phyloP scores from a whole-genome alignment of 2,329 filamentous ascomycete genomes.

The Fusarium chaquense region DNA sequence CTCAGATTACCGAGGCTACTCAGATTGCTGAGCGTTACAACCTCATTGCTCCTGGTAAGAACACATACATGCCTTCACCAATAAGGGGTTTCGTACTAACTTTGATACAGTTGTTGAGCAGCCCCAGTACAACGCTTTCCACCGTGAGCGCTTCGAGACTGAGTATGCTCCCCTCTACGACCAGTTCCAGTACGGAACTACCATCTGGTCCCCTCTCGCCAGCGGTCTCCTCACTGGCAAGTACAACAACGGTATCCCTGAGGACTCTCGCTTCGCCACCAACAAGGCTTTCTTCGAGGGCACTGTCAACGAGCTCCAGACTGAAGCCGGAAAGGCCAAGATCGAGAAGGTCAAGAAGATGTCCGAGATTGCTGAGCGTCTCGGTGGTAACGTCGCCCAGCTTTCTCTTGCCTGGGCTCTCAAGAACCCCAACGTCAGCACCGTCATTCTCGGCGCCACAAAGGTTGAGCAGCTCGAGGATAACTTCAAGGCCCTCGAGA shows the following conservation, averaged over 20 bases:
- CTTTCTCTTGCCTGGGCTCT: constrained; percentile 45
- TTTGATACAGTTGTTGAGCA: constrained; percentile 67
- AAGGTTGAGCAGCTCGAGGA: constrained; percentile 46
- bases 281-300: constrained; percentile 44
- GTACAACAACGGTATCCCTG: constrained; percentile 70
- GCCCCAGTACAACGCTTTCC: constrained; percentile 74
- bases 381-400: constrained; percentile 43
- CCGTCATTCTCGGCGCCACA: constrained; percentile 48
- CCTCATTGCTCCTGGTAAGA: constrained; percentile 66
- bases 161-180: constrained; percentile 72
- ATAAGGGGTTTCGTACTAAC: fast-evolving
- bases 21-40: constrained; percentile 67
- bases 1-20: constrained; percentile 71
- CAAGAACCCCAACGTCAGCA: constrained; percentile 49
- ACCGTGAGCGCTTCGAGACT: constrained; percentile 70
- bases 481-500: constrained; percentile 41
- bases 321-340: constrained; percentile 42
- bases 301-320: constrained; percentile 27
- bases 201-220: constrained; percentile 69
- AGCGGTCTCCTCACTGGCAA: constrained; percentile 72
- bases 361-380: constrained; percentile 41
- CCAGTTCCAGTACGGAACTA: constrained; percentile 69
- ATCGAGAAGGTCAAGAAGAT: constrained; percentile 47
- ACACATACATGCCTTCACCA: fast-evolving
- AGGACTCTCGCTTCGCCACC: constrained; percentile 66